Evolutionary conservation across 2,329 filamentous ascomycete species (phyloP).

Genomic region (Aspergillus clavatus): DNA sequence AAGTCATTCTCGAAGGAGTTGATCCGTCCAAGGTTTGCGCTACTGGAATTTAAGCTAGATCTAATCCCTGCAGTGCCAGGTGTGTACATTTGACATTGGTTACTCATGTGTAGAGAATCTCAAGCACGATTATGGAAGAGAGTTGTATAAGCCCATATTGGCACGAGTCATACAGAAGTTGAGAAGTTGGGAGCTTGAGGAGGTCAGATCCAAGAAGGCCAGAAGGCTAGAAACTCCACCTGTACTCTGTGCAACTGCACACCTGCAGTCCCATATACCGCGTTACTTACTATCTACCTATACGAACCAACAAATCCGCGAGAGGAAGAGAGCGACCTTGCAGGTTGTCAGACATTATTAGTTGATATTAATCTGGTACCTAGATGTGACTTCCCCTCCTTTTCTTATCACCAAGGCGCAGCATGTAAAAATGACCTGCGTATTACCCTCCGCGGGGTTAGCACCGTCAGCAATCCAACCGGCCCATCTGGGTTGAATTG

Average conservation of each 20-base stretch:
- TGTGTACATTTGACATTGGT: background rate
- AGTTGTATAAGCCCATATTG: too few relatives aligned
- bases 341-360: too few relatives aligned
- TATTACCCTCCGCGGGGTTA: conserved; percentile 12
- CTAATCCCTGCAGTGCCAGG: background rate
- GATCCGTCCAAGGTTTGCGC: background rate
- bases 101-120: background rate
- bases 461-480: background rate
- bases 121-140: too few relatives aligned
- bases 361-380: too few relatives aligned
- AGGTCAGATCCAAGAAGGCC: too few relatives aligned
- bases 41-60: background rate
- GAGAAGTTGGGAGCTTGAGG: too few relatives aligned
- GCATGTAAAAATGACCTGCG: conserved; percentile 7
- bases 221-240: background rate
- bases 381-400: background rate
- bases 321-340: background rate
- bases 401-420: conserved; percentile 7
- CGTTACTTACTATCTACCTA: too few relatives aligned
- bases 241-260: too few relatives aligned
- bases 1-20: background rate
- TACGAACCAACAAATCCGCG: background rate
- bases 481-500: conserved; percentile 9
- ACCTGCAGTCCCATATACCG: too few relatives aligned
- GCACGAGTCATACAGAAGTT: background rate